Conservation (phyloP, 176 grass and related monocot species). For the Melocanna baccifera region DNA sequence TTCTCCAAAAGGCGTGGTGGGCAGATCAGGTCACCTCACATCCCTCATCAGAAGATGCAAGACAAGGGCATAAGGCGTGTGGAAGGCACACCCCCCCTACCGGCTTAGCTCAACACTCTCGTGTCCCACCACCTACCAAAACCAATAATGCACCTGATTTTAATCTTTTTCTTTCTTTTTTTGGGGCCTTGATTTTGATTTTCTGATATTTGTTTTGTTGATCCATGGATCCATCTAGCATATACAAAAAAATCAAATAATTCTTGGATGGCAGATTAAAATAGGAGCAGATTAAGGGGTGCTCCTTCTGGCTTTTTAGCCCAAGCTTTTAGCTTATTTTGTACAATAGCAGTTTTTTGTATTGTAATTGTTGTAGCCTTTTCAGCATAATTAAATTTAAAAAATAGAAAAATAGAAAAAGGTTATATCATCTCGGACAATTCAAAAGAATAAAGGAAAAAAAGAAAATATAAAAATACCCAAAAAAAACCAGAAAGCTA, state of each 20-base stretch:
- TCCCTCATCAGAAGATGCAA: background rate
- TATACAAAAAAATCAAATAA: background rate
- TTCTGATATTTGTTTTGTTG: background rate
- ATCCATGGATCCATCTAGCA: background rate
- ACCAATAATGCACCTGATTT: slow-evolving; percentile 11
- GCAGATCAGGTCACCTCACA: slow-evolving; percentile 9
- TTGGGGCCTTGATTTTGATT: background rate
- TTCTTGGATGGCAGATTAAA: no score
- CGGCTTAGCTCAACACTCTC: background rate
- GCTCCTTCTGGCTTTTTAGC: no score
- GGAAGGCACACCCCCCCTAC: slow-evolving; percentile 46
- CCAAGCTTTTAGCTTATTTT: no score
- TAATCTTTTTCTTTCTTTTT: background rate
- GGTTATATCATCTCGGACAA: no score
- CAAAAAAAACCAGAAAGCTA: no score
- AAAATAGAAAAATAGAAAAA: no score
- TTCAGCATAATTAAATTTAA: no score
- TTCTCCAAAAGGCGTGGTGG: background rate
- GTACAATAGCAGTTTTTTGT: no score
- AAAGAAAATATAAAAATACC: no score
- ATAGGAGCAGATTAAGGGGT: no score
- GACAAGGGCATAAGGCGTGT: slow-evolving; percentile 37
- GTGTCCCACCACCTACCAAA: background rate
- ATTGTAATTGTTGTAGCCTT: no score
- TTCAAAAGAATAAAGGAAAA: no score